These are phyloP conservation scores for Wickerhamiella hasegawae DNA, from an alignment of 805 yeast species.

Conservation along the genomic window DNA sequence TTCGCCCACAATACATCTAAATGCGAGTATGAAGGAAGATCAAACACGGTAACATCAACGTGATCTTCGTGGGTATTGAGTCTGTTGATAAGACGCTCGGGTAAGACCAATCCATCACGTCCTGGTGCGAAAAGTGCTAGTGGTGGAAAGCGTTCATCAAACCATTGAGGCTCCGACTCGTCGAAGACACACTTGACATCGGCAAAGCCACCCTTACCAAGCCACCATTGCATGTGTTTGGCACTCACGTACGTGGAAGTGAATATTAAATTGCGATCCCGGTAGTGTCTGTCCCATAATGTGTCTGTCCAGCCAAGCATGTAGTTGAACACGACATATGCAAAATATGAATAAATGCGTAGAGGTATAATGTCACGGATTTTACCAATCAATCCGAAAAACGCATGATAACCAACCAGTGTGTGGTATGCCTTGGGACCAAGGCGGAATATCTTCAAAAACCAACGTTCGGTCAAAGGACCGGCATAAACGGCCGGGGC, in stretches of 20 bases:
- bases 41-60: slow-evolving; percentile 20
- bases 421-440: slow-evolving; percentile 15
- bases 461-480: slow-evolving; percentile 38
- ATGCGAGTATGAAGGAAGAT: slow-evolving; percentile 58
- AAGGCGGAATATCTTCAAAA: slow-evolving; percentile 19
- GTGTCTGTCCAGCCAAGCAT: slow-evolving; percentile 76
- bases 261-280: slow-evolving; percentile 65
- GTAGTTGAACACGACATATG: slow-evolving; percentile 74
- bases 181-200: slow-evolving; percentile 36
- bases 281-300: slow-evolving; percentile 52
- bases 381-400: slow-evolving; percentile 57
- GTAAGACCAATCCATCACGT: slow-evolving; percentile 64
- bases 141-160: slow-evolving; percentile 33
- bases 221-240: slow-evolving; percentile 87
- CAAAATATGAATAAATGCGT: slow-evolving; percentile 41
- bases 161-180: slow-evolving; percentile 30
- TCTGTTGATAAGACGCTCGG: slow-evolving; percentile 48
- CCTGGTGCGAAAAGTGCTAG: slow-evolving; percentile 56
- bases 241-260: slow-evolving; percentile 75
- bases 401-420: slow-evolving; percentile 64
- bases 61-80: slow-evolving; percentile 38
- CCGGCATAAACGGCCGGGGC: slow-evolving; percentile 94
- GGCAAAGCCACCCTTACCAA: slow-evolving; percentile 37
- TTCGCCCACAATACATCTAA: slow-evolving; percentile 88
- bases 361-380: slow-evolving; percentile 36